Conservation (phyloP, 2,329 filamentous ascomycete genomes). For the Chaetoscypha palmicola region DNA sequence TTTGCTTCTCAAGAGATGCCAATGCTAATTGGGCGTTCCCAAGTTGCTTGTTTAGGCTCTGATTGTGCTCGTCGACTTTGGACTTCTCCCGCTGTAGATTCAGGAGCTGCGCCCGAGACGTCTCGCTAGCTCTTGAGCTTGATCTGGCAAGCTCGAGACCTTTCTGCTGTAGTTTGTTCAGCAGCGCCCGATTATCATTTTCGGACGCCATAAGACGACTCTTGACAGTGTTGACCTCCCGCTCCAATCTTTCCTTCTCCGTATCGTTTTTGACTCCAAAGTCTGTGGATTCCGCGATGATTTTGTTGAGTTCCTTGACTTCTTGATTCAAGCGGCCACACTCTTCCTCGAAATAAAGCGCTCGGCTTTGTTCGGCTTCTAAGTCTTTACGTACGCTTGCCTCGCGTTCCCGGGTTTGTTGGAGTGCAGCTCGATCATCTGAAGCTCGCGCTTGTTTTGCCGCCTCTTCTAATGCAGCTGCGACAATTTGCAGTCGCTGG, state of each 20-base stretch:
- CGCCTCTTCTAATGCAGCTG: constrained; percentile 77
- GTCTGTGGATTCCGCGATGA: constrained; percentile 81
- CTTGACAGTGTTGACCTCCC: constrained; percentile 85
- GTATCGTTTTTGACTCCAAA: constrained; percentile 89
- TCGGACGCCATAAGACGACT: constrained; percentile 85
- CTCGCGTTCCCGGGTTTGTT: constrained; percentile 73
- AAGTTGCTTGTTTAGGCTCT: constrained; percentile 73
- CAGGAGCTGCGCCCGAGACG: constrained; percentile 67
- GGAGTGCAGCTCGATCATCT: constrained; percentile 72
- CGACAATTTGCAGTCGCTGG: constrained; percentile 72
- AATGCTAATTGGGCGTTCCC: constrained; percentile 79
- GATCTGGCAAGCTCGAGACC: constrained; percentile 92
- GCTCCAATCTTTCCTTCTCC: constrained; percentile 85
- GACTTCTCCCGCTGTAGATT: constrained; percentile 77
- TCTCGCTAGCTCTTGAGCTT: constrained; percentile 77
- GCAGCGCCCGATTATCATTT: constrained; percentile 88
- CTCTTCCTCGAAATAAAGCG: constrained; percentile 74
- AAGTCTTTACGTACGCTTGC: constrained; percentile 71
- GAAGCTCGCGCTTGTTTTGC: constrained; percentile 74
- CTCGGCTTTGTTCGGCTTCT: constrained; percentile 66
- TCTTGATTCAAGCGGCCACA: constrained; percentile 68
- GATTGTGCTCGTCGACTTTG: constrained; percentile 75
- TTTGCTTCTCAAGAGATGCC: constrained; percentile 83
- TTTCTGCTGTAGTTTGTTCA: constrained; percentile 97
- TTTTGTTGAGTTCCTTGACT: constrained; percentile 77